These are phyloP conservation scores for Cytospora paraplurivora DNA, from an alignment of 2,329 filamentous ascomycete genomes.

Conservation along the genomic window DNA sequence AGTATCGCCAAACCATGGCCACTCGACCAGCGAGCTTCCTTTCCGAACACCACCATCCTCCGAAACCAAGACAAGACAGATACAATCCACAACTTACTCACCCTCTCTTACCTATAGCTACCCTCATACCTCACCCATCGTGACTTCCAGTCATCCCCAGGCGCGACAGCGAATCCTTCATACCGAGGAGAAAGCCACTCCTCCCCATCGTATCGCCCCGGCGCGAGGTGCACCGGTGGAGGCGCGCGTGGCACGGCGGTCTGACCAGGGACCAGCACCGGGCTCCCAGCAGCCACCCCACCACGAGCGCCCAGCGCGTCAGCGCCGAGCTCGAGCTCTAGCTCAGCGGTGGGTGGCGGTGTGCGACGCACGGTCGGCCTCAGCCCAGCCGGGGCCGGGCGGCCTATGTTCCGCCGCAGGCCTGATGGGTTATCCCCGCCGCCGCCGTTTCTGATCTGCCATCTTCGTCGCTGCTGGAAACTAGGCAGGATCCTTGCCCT, in stretches of 20 bases:
- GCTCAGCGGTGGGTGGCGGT: too few species aligned
- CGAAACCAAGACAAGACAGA: not conserved
- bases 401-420: not conserved
- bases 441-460: not conserved
- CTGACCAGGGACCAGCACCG: not conserved
- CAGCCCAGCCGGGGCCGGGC: not conserved
- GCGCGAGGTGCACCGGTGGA: not conserved
- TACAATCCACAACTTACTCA: too few species aligned
- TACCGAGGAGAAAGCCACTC: not conserved
- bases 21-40: not conserved
- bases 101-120: not conserved
- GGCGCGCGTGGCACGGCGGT: not conserved
- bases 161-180: not conserved
- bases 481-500: not conserved
- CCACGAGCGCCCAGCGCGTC: not conserved
- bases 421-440: not conserved
- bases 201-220: not conserved
- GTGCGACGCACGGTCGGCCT: not conserved
- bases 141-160: not conserved
- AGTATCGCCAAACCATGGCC: not conserved
- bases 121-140: not conserved
- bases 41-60: not conserved
- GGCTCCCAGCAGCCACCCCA: not conserved
- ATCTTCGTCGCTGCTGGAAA: not conserved
- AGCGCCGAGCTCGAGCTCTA: not conserved